These are phyloP conservation scores for Penicillium diatomitis DNA, from an alignment of 495 filamentous ascomycete species.

Conservation along the genomic window DNA sequence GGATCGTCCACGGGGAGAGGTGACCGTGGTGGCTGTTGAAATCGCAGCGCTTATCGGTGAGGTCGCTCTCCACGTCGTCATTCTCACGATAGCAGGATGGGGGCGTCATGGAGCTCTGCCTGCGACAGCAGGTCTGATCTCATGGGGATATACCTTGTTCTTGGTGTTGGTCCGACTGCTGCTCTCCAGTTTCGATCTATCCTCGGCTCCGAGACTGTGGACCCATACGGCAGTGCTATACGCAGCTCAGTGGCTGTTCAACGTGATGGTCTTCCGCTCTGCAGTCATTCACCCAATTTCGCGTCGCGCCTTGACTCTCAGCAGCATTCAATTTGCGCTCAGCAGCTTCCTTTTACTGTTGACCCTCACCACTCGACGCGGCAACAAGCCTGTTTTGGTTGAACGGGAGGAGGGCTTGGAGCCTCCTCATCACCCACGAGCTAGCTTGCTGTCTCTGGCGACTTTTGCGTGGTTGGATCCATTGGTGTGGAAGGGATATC, in stretches of 20 bases:
- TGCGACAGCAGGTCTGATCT: slow-evolving; percentile 53
- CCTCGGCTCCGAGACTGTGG: slow-evolving; percentile 67
- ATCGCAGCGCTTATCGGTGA: slow-evolving; percentile 62
- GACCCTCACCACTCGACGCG: slow-evolving; percentile 73
- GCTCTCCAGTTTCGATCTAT: slow-evolving; percentile 55
- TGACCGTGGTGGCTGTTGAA: slow-evolving; percentile 61
- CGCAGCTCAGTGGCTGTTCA: slow-evolving; percentile 69
- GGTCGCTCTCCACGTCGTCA: slow-evolving; percentile 55
- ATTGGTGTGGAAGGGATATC: slow-evolving; percentile 86
- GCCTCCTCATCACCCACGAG: slow-evolving; percentile 74
- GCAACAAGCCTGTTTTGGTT: slow-evolving; percentile 80
- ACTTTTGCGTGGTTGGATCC: slow-evolving; percentile 89
- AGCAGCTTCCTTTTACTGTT: slow-evolving; percentile 64
- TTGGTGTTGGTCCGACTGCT: slow-evolving; percentile 66
- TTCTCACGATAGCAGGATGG: slow-evolving; percentile 46
- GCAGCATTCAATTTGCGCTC: slow-evolving; percentile 62
- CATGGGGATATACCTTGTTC: slow-evolving; percentile 75
- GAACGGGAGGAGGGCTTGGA: slow-evolving; percentile 81
- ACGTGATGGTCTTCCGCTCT: slow-evolving; percentile 70
- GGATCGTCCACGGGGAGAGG: slow-evolving; percentile 66
- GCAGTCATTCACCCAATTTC: slow-evolving; percentile 67
- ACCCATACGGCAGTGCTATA: slow-evolving; percentile 90
- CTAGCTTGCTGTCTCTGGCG: slow-evolving; percentile 77
- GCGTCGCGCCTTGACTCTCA: slow-evolving; percentile 45
- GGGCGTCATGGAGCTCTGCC: slow-evolving; percentile 49